Base-by-base conservation (phyloP, 345 rosid species). In the Arabidopsis suecica region DNA sequence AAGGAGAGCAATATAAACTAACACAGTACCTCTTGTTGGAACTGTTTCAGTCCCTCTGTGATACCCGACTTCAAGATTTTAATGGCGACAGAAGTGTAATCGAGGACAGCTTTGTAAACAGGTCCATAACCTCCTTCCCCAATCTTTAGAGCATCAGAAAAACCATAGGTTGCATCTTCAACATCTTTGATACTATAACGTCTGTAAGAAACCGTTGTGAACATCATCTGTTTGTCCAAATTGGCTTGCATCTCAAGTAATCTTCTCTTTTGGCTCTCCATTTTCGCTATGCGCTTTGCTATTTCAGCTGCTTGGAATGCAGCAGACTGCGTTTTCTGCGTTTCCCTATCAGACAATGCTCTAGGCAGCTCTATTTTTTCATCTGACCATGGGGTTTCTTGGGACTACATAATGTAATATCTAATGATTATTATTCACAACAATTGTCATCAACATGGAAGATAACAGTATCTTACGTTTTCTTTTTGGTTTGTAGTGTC, bases 61-160 rank as follows among this genome's bases (percentile, higher is more conserved):
- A 85, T 56, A 36, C 83, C 85, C 3, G 96, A 85, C 65, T 91
- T 84, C 64, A 89, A 72, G 74, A 88, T 82, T 78, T 93, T 91
- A 77, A 91, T 80, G 59, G 97, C 97, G 6, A 93, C 94, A 6
- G 79, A 11, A 45, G 81, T 85, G 74, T 89, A 76, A 72, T 86
- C 77, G 1, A 91, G 87, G 36, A 72, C 54, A 20, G 75, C 91
- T 63, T 69, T 83, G 40, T 73, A 93, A 54, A 91, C 97, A 18
- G 96, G 88, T 74, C 97, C 98, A 53, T 91, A 91, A 30, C 91
- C 97, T 33, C 97, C 98, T 85, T 89, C 97, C 8, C 96, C 97
- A 44, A 91, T 88, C 88, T 91, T 86, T n/a, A 65, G 48, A 0
- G 79, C 67, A 25, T 36, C 38, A 48, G 91, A 69, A 53, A 93